Conservation (phyloP, 768 basidiomycete genomes). For the Tricholoma sp. region DNA sequence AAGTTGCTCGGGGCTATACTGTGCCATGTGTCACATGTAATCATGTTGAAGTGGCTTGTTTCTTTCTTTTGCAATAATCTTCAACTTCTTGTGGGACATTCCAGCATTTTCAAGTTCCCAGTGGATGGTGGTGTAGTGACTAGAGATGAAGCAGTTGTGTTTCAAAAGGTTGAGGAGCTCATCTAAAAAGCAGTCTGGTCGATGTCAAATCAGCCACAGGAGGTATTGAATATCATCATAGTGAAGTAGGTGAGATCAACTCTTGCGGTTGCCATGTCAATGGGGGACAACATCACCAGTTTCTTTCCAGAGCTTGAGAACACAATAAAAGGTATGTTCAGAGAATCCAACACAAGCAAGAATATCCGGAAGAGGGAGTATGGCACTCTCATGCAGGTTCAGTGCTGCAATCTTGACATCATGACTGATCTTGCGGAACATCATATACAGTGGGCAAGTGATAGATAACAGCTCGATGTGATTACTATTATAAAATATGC, state of each 20-base stretch:
- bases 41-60: slow-evolving; percentile 17
- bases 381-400: too few relatives aligned
- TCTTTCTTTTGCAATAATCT: not conserved
- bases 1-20: slow-evolving; percentile 26
- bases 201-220: slow-evolving; percentile 10
- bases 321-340: slow-evolving; percentile 5
- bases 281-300: slow-evolving; percentile 11
- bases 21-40: slow-evolving; percentile 21
- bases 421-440: too few relatives aligned
- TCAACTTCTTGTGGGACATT: not conserved
- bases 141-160: slow-evolving; percentile 25
- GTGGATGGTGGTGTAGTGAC: slow-evolving; percentile 25
- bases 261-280: not conserved
- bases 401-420: too few relatives aligned
- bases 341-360: too few relatives aligned
- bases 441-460: too few relatives aligned
- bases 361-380: too few relatives aligned
- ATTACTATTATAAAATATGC: too few relatives aligned
- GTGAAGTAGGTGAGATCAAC: not conserved
- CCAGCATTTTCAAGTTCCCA: slow-evolving; percentile 11
- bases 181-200: slow-evolving; percentile 29
- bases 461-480: too few relatives aligned
- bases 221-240: slow-evolving; percentile 20
- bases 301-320: slow-evolving; percentile 19
- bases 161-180: slow-evolving; percentile 23